Percentiles rank a stretch among this genome's conserved stretches.
Conservation (phyloP, 371 early-diverging fungal genomes). For the Phascolomyces articulosus region DNA sequence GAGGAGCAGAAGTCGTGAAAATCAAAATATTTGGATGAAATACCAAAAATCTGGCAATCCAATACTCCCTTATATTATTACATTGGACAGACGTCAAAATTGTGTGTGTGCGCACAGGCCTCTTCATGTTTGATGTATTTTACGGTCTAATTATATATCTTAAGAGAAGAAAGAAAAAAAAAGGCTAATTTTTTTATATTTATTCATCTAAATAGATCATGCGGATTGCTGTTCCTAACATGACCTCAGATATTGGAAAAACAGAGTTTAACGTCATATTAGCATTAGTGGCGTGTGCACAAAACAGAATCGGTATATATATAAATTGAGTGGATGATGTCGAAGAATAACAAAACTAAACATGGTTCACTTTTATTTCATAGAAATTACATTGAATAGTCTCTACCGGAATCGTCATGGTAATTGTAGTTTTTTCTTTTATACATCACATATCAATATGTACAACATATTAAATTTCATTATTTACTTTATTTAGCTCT, state of each 20-base stretch:
- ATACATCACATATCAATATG: constrained; percentile 4
- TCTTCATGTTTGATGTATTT: too few species aligned
- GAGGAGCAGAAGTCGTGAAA: too few species aligned
- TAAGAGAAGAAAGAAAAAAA: too few species aligned
- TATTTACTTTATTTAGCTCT: constrained; percentile 7
- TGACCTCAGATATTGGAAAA: constrained; percentile 57
- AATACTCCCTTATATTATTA: too few species aligned
- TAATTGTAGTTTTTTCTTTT: constrained; percentile 12
- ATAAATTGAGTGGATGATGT: constrained; percentile 8
- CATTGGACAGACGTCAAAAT: too few species aligned
- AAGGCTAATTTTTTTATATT: too few species aligned
- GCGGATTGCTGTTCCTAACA: constrained; percentile 50
- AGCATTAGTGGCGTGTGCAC: constrained; percentile 75
- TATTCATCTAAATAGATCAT: constrained; percentile 33
- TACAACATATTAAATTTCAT: background rate
- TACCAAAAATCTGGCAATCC: too few species aligned
- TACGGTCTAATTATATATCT: too few species aligned
- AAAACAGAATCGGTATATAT: constrained; percentile 82
- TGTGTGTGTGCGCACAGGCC: too few species aligned
- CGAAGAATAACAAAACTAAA: background rate
- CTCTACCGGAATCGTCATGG: constrained; percentile 22
- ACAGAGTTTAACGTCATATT: constrained; percentile 75
- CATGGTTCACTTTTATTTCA: constrained; percentile 4
- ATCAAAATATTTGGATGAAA: too few species aligned
- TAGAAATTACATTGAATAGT: constrained; percentile 31